These are phyloP conservation scores for Beta vulgaris DNA, from an alignment of 148 eudicot species.

Conservation along the genomic window DNA sequence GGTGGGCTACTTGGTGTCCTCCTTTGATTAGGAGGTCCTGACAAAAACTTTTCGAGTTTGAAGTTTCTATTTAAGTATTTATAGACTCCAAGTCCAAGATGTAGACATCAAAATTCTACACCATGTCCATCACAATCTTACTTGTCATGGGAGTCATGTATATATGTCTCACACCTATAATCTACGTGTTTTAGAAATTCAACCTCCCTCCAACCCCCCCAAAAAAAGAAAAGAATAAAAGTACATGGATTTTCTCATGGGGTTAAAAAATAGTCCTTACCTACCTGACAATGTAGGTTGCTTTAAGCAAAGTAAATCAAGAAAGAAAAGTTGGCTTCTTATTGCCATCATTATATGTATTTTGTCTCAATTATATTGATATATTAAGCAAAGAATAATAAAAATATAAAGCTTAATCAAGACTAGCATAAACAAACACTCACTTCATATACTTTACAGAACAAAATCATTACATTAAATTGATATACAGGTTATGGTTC, in stretches of 20 bases:
- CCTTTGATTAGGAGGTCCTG: neutral
- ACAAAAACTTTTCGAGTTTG: neutral
- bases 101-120: neutral
- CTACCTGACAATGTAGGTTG: slow-evolving; percentile 18
- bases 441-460: slow-evolving; percentile 38
- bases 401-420: slow-evolving; percentile 10
- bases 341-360: slow-evolving; percentile 24
- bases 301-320: slow-evolving; percentile 34
- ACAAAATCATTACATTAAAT: slow-evolving; percentile 25
- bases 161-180: too few relatives aligned
- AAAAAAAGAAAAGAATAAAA: neutral
- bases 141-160: neutral
- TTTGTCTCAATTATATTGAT: slow-evolving; percentile 3
- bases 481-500: slow-evolving; percentile 38
- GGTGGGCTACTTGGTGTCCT: slow-evolving; percentile 6
- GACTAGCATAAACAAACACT: slow-evolving; percentile 23
- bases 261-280: slow-evolving; percentile 4
- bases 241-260: neutral
- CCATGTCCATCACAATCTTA: neutral
- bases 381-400: neutral
- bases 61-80: neutral
- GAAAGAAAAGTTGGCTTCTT: slow-evolving; percentile 25
- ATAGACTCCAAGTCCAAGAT: neutral
- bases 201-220: too few relatives aligned
- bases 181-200: too few relatives aligned